Conservation (phyloP, 1,284 basidiomycete species). For the Cutaneotrichosporon cutaneum region DNA sequence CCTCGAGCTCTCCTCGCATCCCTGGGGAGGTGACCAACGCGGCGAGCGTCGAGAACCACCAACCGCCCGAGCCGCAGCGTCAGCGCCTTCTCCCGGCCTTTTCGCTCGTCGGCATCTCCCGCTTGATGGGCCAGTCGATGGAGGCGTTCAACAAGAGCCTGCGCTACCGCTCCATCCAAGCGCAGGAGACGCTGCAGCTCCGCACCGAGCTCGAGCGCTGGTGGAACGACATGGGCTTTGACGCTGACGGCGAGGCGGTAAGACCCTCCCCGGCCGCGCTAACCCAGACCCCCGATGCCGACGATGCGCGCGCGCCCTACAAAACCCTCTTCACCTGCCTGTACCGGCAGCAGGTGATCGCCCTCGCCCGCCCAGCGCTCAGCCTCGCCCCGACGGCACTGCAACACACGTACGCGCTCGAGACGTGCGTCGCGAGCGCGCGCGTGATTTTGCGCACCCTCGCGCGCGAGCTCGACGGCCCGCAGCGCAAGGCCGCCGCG, state of each 20-base stretch:
- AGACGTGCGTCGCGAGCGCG: slow-evolving; percentile 25
- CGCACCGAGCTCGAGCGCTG: slow-evolving; percentile 29
- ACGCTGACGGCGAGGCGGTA: slow-evolving; percentile 2
- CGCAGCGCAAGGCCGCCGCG: background rate
- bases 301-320: slow-evolving; percentile 9
- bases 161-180: slow-evolving; percentile 9
- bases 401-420: slow-evolving; percentile 27
- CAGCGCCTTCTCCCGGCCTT: slow-evolving; percentile 6
- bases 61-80: background rate
- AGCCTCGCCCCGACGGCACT: slow-evolving; percentile 20
- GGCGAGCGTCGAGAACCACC: slow-evolving; percentile 1
- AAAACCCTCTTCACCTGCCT: slow-evolving; percentile 32
- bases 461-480: slow-evolving; percentile 1
- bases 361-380: slow-evolving; percentile 24
- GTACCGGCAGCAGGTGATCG: slow-evolving; percentile 32
- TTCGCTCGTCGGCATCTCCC: slow-evolving; percentile 14
- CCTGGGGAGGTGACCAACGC: too few relatives aligned
- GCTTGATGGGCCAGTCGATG: slow-evolving; percentile 29
- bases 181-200: slow-evolving; percentile 24
- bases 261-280: background rate
- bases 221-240: slow-evolving; percentile 32
- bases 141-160: slow-evolving; percentile 31
- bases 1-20: background rate
- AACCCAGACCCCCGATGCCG: background rate
- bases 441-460: slow-evolving; percentile 23